Evolutionary conservation across 2,329 filamentous ascomycete genomes (phyloP).

Genomic region (Seiridium cupressi): DNA sequence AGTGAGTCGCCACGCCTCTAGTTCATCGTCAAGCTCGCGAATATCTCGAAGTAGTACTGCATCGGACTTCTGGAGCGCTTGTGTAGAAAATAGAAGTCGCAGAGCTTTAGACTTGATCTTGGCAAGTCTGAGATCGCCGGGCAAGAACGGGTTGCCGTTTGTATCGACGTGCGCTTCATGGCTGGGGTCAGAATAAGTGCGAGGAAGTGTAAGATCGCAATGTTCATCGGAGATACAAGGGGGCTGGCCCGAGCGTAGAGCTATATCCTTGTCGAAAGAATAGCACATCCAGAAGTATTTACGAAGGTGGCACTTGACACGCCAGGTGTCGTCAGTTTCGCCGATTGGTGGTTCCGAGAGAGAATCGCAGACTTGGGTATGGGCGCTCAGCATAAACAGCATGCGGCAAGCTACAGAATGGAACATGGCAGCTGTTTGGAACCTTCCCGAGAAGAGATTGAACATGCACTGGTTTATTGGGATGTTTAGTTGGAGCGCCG

Average conservation of each 20-base stretch:
- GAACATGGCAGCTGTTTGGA: conserved; percentile 43
- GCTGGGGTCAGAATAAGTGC: conserved; percentile 32
- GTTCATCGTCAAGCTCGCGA: conserved; percentile 53
- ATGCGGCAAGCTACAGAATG: conserved; percentile 44
- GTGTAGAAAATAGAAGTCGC: conserved; percentile 46
- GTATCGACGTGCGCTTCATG: conserved; percentile 18
- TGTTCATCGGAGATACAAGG: conserved; percentile 48
- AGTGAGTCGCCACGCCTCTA: conserved; percentile 53
- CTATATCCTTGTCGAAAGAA: conserved; percentile 53
- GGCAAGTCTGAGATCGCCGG: conserved; percentile 46
- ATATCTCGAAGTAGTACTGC: conserved; percentile 54
- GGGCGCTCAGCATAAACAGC: conserved; percentile 47
- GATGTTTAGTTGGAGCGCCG: not conserved
- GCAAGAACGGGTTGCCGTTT: conserved; percentile 29
- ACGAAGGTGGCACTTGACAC: conserved; percentile 32
- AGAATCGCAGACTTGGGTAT: conserved; percentile 26
- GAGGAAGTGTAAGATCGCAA: conserved; percentile 50
- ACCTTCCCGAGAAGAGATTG: conserved; percentile 42
- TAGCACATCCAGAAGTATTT: conserved; percentile 55
- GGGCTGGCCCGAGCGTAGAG: conserved; percentile 51
- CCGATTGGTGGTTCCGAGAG: not conserved
- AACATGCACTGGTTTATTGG: conserved; percentile 32
- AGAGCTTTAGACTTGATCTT: conserved; percentile 51
- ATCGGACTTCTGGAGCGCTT: conserved; percentile 47
- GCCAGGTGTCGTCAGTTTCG: conserved; percentile 14